phyloP scores from a whole-genome alignment of 2,329 filamentous ascomycete genomes.

The Lachnellula hyalina region DNA sequence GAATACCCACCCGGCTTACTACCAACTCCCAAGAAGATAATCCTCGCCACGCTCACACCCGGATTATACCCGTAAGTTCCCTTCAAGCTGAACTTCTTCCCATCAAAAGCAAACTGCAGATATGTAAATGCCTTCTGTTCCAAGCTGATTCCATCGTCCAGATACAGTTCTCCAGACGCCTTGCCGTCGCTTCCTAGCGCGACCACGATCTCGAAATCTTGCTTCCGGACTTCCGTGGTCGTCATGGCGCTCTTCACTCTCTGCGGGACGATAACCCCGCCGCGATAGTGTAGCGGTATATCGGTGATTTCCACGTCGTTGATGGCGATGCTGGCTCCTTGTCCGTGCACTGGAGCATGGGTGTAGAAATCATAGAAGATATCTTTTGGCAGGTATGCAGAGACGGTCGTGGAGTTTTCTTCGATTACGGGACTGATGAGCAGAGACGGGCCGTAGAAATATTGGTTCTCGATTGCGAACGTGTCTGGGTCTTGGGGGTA shows the following conservation, averaged over 20 bases:
- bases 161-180: constrained; percentile 63
- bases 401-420: constrained; percentile 39
- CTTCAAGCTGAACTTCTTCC: constrained; percentile 44
- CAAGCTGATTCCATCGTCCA: constrained; percentile 71
- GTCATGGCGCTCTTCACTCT: constrained; percentile 54
- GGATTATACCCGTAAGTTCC: constrained; percentile 51
- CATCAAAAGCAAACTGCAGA: constrained; percentile 54
- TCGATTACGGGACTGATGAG: constrained; percentile 46
- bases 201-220: constrained; percentile 67
- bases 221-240: constrained; percentile 55
- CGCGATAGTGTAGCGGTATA: constrained; percentile 64
- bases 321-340: constrained; percentile 36
- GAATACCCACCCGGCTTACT: constrained; percentile 3
- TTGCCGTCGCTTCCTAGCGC: constrained; percentile 57
- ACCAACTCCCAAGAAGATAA: constrained; percentile 45
- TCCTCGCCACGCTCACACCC: constrained; percentile 39
- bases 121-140: constrained; percentile 51
- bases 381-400: constrained; percentile 45
- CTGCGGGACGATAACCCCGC: constrained; percentile 59
- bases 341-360: constrained; percentile 38
- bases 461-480: constrained; percentile 44
- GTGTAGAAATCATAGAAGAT: constrained; percentile 49
- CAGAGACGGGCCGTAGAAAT: constrained; percentile 44
- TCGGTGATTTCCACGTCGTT: constrained; percentile 38
- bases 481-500: constrained; percentile 52